These are phyloP conservation scores for Schizochytrium sp. DNA, from an alignment of 108 stramenopile species.

Conservation along the genomic window DNA sequence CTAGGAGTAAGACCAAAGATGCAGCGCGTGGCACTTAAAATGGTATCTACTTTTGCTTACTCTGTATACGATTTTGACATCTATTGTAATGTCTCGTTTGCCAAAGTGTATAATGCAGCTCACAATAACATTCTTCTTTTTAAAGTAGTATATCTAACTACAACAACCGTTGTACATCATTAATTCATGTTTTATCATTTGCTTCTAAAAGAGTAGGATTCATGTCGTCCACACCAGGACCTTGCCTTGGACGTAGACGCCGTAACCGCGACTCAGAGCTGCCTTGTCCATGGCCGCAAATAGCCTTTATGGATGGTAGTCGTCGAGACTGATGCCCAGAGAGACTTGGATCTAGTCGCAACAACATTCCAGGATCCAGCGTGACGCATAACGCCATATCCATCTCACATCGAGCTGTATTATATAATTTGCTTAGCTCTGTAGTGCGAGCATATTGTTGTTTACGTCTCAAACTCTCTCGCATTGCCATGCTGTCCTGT, in stretches of 20 bases:
- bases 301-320: constrained; percentile 4
- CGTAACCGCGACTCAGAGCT: background rate
- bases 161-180: too few relatives aligned
- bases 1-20: background rate
- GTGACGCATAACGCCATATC: background rate
- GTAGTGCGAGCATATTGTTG: constrained; percentile 9
- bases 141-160: too few relatives aligned
- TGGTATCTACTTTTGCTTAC: too few relatives aligned
- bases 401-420: background rate
- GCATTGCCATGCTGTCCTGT: background rate
- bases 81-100: too few relatives aligned
- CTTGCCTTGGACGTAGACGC: background rate
- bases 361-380: background rate
- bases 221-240: background rate
- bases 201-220: background rate
- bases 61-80: too few relatives aligned
- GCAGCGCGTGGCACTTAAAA: too few relatives aligned
- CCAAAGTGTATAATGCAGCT: too few relatives aligned
- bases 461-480: background rate
- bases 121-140: too few relatives aligned
- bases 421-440: background rate
- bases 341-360: background rate
- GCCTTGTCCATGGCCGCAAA: constrained; percentile 27
- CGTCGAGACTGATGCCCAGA: background rate
- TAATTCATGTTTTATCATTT: too few relatives aligned